Base-by-base conservation (phyloP, 192 early-diverging fungal genomes). In the Pilobolus umbonatus region DNA sequence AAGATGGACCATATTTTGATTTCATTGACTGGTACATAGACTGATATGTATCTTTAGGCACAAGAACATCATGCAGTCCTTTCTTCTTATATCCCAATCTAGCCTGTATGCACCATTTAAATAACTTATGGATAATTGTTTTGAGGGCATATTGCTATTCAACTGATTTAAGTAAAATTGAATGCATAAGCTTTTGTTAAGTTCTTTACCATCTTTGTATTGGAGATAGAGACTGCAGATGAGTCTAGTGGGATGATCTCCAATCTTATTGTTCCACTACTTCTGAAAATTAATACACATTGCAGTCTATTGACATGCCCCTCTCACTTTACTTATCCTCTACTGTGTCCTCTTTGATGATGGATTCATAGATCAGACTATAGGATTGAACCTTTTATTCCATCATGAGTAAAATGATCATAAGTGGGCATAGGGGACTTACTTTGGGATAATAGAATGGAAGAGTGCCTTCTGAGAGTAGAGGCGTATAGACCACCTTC, bases 81-180 rank as follows among this genome's bases (percentile, higher is more conserved):
- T 78, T 68, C 57, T 90, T 90, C 28, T 84, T 76, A 54, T 90
- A 92, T 0, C 89, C 89, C n/a, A 81, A 68, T 8, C 79, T 71
- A 24, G 80, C 76, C n/a, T 84, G 81, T 17, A 82, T 76, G 17
- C 81, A 84, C 88, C 88, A 90, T 57, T 88, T 88, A 70, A 76
- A 87, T 26, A 90, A 66, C 57, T 88, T 88, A 45, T 80, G 72
- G 48, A 90, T 75, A 26, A 87, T 68, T n/a, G 71, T 72, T 51
- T 72, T 80, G 34, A 85, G 74, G 1, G 67, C 64, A 5, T 81
- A 76, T 68, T 82, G 82, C 77, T 85, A 55, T 19, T 26, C 31
- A 19, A 25, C 42, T 28, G 36, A 12, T n/a, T 12, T 28, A 46
- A 51, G 26, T 28, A 52, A 31, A 55, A 35, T 21, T 56, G n/a